These are phyloP conservation scores for Orbilia ellipsospora DNA, from an alignment of 2,329 filamentous ascomycete genomes.

Conservation along the genomic window DNA sequence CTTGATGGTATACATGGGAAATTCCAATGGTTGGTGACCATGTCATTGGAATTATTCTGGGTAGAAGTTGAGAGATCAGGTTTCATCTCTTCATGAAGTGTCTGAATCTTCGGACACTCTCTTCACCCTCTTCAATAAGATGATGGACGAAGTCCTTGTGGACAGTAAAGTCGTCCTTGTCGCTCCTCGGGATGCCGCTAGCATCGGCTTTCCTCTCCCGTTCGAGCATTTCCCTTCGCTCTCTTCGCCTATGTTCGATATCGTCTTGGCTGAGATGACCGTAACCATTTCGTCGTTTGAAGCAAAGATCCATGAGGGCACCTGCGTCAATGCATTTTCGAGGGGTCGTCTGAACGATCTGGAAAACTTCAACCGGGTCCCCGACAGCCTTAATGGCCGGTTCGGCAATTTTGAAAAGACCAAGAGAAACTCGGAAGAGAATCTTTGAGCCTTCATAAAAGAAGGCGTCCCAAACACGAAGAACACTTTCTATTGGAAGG, in stretches of 20 bases:
- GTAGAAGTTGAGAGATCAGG: not conserved
- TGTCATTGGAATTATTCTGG: too few species aligned
- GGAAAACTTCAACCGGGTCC: slow-evolving; percentile 95
- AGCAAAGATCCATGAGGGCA: slow-evolving; percentile 81
- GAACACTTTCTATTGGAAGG: slow-evolving; percentile 87
- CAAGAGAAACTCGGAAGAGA: slow-evolving; percentile 88
- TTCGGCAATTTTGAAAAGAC: slow-evolving; percentile 91
- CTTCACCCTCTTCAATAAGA: slow-evolving; percentile 55
- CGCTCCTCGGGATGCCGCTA: slow-evolving; percentile 51
- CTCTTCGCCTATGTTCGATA: slow-evolving; percentile 79
- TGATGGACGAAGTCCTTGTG: slow-evolving; percentile 57
- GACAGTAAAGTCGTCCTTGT: slow-evolving; percentile 58
- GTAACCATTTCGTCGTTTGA: slow-evolving; percentile 81
- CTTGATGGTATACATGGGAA: not conserved
- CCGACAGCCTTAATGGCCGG: slow-evolving; percentile 79
- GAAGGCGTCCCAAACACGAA: slow-evolving; percentile 94
- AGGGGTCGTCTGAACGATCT: slow-evolving; percentile 88
- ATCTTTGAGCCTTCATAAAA: slow-evolving; percentile 96
- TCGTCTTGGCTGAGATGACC: slow-evolving; percentile 82
- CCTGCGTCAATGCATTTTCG: slow-evolving; percentile 85
- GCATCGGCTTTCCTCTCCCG: slow-evolving; percentile 54
- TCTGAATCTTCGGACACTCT: slow-evolving; percentile 50
- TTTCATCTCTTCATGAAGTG: slow-evolving; percentile 46
- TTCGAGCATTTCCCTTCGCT: slow-evolving; percentile 69
- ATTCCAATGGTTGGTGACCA: too few species aligned